A percentile compares a stretch with the other conserved stretches of the same genome.
Conservation (phyloP, 768 basidiomycete genomes). For the Tremella mesenterica region DNA sequence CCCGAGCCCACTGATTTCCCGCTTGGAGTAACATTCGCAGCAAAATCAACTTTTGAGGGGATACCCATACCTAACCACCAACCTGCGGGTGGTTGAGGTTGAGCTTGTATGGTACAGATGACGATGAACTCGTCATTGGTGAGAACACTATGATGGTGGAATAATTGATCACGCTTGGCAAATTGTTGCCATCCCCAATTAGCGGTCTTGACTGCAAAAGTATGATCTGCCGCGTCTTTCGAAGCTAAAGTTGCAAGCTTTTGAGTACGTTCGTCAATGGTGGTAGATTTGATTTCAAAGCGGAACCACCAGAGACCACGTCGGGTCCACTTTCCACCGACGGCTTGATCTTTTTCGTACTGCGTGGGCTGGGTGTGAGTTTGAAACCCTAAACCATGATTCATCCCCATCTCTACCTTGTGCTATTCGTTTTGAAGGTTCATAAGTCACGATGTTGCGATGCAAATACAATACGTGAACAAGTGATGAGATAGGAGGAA, state of each 20-base stretch:
- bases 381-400: background rate
- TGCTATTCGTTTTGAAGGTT: too few species aligned
- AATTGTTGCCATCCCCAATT: constrained; percentile 86
- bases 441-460: background rate
- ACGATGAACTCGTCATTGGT: constrained; percentile 64
- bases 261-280: constrained; percentile 12
- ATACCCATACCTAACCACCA: constrained; percentile 37
- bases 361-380: constrained; percentile 55
- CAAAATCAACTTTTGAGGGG: constrained; percentile 47
- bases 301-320: constrained; percentile 78
- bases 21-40: constrained; percentile 41
- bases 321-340: constrained; percentile 69
- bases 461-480: background rate
- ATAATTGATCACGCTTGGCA: constrained; percentile 63
- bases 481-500: background rate
- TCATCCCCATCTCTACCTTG: too few species aligned
- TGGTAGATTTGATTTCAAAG: constrained; percentile 61
- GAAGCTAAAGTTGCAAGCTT: constrained; percentile 33
- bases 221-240: constrained; percentile 75
- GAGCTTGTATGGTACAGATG: constrained; percentile 66
- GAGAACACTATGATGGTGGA: constrained; percentile 46
- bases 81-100: constrained; percentile 51
- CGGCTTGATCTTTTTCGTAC: constrained; percentile 62
- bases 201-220: constrained; percentile 68
- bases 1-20: constrained; percentile 18